Evolutionary conservation across 768 basidiomycete genomes (phyloP).

Genomic region (Podaxis carcinomalis): DNA sequence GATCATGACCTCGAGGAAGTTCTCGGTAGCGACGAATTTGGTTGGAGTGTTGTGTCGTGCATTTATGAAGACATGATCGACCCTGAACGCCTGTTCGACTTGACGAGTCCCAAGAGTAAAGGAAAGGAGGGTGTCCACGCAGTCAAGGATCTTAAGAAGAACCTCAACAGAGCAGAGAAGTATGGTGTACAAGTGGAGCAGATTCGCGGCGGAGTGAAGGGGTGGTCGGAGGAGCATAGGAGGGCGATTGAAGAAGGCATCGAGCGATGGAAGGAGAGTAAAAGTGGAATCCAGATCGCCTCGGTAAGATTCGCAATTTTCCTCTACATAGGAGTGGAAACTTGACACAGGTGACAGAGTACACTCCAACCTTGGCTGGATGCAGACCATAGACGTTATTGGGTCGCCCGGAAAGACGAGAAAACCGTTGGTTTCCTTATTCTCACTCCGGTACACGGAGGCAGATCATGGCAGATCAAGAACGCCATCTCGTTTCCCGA

Average conservation of each 20-base stretch:
- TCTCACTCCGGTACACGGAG: constrained; percentile 38
- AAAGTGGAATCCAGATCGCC: background rate
- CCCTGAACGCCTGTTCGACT: background rate
- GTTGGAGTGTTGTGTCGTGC: constrained; percentile 58
- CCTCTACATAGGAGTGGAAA: background rate
- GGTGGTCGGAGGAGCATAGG: background rate
- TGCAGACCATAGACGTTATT: constrained; percentile 51
- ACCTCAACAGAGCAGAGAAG: constrained; percentile 53
- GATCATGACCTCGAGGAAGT: constrained; percentile 47
- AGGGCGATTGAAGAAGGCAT: background rate
- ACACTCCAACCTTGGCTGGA: constrained; percentile 53
- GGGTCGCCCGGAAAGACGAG: constrained; percentile 40
- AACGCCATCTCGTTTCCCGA: constrained; percentile 50
- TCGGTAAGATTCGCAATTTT: background rate
- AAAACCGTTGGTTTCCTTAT: constrained; percentile 44
- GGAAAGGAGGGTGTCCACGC: constrained; percentile 32
- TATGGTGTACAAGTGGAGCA: constrained; percentile 47
- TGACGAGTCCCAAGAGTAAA: constrained; percentile 27
- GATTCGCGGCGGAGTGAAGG: constrained; percentile 20
- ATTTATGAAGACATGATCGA: constrained; percentile 31
- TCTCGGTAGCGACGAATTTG: constrained; percentile 37
- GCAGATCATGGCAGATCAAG: constrained; percentile 48
- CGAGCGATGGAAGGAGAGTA: background rate
- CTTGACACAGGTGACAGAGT: constrained; percentile 17
- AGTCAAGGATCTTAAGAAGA: constrained; percentile 59